phyloP scores from a whole-genome alignment of 257 asterid genomes.

The Jacaranda copaia region DNA sequence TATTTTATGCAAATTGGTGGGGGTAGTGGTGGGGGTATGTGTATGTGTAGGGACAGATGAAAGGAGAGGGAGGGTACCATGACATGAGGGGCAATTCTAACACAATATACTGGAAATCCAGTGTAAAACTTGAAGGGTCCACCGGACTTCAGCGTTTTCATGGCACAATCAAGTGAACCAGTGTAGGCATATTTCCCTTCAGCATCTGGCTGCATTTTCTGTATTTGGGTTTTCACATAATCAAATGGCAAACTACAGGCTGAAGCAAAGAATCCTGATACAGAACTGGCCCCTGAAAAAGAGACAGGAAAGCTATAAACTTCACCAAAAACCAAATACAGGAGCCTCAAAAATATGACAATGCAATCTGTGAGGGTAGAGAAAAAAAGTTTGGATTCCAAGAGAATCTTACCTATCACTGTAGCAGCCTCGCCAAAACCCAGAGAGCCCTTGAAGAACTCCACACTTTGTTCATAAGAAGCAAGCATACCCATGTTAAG shows the following conservation, averaged over 20 bases:
- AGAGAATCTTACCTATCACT: slow-evolving; percentile 64
- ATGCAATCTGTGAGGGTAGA: not conserved
- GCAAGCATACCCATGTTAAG: slow-evolving; percentile 99
- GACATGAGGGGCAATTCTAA: slow-evolving; percentile 97
- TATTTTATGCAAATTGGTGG: no score
- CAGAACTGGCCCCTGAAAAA: slow-evolving; percentile 78
- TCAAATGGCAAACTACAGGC: slow-evolving; percentile 98
- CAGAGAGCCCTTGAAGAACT: slow-evolving; percentile 71
- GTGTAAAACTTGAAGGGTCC: slow-evolving; percentile 92
- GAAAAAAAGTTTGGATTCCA: not conserved
- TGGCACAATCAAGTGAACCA: slow-evolving; percentile 83
- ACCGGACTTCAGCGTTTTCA: slow-evolving; percentile 78
- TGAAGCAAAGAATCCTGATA: slow-evolving; percentile 91
- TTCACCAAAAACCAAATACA: not conserved
- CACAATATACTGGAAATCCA: slow-evolving; percentile 95
- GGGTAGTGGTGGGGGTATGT: no score
- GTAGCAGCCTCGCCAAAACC: slow-evolving; percentile 83
- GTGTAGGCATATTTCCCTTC: slow-evolving; percentile 82
- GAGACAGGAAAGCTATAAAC: not conserved
- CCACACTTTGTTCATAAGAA: slow-evolving; percentile 92
- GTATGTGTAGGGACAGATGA: no score
- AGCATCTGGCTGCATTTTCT: slow-evolving; percentile 96
- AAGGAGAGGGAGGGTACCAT: slow-evolving; percentile 67
- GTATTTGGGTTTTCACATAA: slow-evolving; percentile 93
- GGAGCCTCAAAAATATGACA: not conserved